Evolutionary conservation across 139 green algal species (phyloP), one percentile per base, ranked within the genome.

Genomic region (Mesotaenium endlicherianum): DNA sequence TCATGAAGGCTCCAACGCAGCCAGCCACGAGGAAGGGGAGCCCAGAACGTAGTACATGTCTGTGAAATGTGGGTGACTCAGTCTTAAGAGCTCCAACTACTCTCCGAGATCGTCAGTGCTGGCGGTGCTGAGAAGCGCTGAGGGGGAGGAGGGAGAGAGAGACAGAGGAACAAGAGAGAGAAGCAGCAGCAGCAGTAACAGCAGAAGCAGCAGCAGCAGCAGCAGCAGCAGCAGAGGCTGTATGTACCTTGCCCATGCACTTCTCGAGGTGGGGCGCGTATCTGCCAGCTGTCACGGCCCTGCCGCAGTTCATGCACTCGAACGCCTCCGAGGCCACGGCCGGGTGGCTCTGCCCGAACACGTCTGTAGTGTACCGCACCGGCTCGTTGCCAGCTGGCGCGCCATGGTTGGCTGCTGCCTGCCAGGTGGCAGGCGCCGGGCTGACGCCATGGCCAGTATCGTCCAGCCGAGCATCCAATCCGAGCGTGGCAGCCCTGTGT

Each of bases 241-340:
- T 47, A 20, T 70, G 3, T 4, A 86, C 93, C 81, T 91, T 89
- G 50, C 91, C 93, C 82, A 95, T 93, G 86, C 93, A 96, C 82
- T 96, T 95, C 41, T 96, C 93, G 5, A 96, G 89, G 77, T 96
- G 93, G 16, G 92, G 92, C 0, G 93, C 93, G 85, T 95, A 96
- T 43, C 86, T 88, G 30, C 93, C 92, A 0, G 93, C 91, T 39
- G 89, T 85, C 58, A 94, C 89, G 67, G 92, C 90, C 41, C 93
- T 86, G 0, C 87, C 86, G 72, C 93, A 96, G 69, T 90, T 92
- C 41, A 89, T 89, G 78, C 93, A 96, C 0, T 71, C 81, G 14
- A 95, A 92, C 34, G 91, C 49, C 8, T 96, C 93, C 3, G 92
- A 93, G 0, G 93, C 91, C 16, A 95, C 92, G 36, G 92, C 75